Evolutionary conservation across 176 grass and related monocot species (phyloP), one percentile per base, ranked within the genome.

Genomic region (Melocanna baccifera): DNA sequence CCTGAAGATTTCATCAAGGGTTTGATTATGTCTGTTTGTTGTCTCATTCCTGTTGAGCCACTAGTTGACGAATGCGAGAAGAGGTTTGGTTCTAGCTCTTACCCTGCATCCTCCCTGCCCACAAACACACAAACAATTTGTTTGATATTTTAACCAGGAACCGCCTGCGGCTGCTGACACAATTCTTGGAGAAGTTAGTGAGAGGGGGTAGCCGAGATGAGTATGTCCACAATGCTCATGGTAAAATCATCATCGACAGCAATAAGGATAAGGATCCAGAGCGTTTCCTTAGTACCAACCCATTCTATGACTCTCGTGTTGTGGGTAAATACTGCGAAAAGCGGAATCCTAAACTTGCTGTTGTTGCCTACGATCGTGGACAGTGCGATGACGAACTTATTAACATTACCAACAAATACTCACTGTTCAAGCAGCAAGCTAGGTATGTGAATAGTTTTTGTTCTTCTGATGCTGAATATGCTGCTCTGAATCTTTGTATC

Each of bases 1-100:
- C 96, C 96, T 25, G 96, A 98, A 93, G 96, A 98, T 91, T 98
- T 98, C 53, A 98, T 98, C 14, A 98, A 98, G 84, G 93, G 96
- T 62, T 89, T 98, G 77, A 98, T 98, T 86, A 85, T 98, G 59
- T 98, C 93, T 86, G 96, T 95, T 26, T 93, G 93, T 39, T 93
- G 89, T 80, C 93, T 95, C 28, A 91, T 98, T 75, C 93, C 93
- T 34, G 93, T 98, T 83, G 96, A 98, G 87, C 96, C 93, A 39
- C 77, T 98, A 43, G 96, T 98, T 34, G 96, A 90, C 65, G 96
- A 98, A 79, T 98, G 91, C 0, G 93, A 98, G 96, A 98, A 98
- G 86, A 95, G 92, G 92, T 94, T 76, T 83, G 78, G 14, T 56
- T 78, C 62, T 76, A 69, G 20, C 46, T 74, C 16, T 75, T 64